phyloP scores from a whole-genome alignment of 768 basidiomycete species.

The Termitomyces titanicus region DNA sequence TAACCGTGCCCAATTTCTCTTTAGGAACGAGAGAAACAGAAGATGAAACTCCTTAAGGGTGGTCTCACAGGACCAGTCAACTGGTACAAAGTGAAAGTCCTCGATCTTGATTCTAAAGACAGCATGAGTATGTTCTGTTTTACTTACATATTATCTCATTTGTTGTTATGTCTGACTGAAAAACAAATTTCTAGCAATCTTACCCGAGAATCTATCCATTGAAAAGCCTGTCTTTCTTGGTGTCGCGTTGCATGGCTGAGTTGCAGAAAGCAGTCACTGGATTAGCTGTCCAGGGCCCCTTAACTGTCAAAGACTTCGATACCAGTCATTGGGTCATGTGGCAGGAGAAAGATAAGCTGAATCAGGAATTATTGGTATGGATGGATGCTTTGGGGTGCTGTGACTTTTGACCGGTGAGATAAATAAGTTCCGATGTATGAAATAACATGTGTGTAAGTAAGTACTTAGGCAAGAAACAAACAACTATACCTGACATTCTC shows the following conservation, averaged over 20 bases:
- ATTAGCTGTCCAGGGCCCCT: conserved; percentile 18
- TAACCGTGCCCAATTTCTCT: too few relatives aligned
- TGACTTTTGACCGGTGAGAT: not conserved
- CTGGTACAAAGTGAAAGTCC: conserved; percentile 14
- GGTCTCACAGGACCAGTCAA: conserved; percentile 2
- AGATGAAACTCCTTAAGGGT: not conserved
- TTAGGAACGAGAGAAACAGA: conserved; percentile 2
- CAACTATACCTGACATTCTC: too few relatives aligned
- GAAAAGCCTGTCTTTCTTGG: conserved; percentile 33
- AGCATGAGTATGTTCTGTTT: conserved; percentile 27
- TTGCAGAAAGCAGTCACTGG: conserved; percentile 2
- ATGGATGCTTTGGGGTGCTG: not conserved
- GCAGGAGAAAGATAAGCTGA: conserved; percentile 10
- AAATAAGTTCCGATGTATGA: too few relatives aligned
- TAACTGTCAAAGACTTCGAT: conserved; percentile 20
- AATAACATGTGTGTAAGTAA: too few relatives aligned
- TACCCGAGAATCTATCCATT: conserved; percentile 18
- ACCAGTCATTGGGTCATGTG: conserved; percentile 15
- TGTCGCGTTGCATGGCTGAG: conserved; percentile 25
- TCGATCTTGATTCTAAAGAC: conserved; percentile 26
- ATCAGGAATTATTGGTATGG: conserved; percentile 11
- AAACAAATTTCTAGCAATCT: not conserved
- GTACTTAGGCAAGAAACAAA: too few relatives aligned
- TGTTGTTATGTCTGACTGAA: not conserved
- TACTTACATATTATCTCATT: not conserved